Evolutionary conservation across 305 asterid genomes (phyloP).

Genomic region (Fraxinus sp.): DNA sequence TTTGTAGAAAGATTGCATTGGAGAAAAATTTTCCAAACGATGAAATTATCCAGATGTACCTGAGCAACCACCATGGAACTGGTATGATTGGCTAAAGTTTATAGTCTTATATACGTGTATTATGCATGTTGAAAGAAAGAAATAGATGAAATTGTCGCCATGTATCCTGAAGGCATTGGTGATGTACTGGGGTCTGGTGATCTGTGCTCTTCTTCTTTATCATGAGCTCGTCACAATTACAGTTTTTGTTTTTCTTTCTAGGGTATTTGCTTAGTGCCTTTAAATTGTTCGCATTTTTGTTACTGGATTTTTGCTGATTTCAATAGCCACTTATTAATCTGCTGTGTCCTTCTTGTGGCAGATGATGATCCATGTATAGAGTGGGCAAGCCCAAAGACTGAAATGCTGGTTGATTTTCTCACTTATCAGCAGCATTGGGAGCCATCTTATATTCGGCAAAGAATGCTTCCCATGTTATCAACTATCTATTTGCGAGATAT

Average conservation of each 20-base stretch:
- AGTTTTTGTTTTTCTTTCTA: neutral
- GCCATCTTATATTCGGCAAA: conserved; percentile 76
- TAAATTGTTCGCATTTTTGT: neutral
- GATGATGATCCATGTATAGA: conserved; percentile 52
- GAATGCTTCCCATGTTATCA: conserved; percentile 75
- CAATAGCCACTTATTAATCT: neutral
- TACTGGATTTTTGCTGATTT: conserved; percentile 1
- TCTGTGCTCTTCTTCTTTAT: neutral
- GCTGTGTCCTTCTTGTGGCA: conserved; percentile 28
- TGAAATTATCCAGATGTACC: conserved; percentile 67
- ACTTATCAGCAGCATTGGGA: conserved; percentile 74
- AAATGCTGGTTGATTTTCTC: conserved; percentile 68
- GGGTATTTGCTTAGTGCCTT: neutral
- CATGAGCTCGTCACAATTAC: neutral
- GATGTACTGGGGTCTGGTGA: neutral
- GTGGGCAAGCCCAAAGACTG: conserved; percentile 67
- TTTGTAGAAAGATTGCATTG: conserved; percentile 69
- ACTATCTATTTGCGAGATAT: conserved; percentile 63
- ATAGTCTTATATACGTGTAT: neutral
- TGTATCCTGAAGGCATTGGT: neutral
- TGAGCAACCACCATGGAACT: conserved; percentile 41
- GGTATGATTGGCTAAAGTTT: conserved; percentile 44
- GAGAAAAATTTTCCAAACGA: conserved; percentile 64
- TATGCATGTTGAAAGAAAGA: neutral
- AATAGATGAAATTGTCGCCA: neutral